These are phyloP conservation scores for Lactarius sanguifluus DNA, from an alignment of 768 basidiomycete genomes.

Conservation along the genomic window DNA sequence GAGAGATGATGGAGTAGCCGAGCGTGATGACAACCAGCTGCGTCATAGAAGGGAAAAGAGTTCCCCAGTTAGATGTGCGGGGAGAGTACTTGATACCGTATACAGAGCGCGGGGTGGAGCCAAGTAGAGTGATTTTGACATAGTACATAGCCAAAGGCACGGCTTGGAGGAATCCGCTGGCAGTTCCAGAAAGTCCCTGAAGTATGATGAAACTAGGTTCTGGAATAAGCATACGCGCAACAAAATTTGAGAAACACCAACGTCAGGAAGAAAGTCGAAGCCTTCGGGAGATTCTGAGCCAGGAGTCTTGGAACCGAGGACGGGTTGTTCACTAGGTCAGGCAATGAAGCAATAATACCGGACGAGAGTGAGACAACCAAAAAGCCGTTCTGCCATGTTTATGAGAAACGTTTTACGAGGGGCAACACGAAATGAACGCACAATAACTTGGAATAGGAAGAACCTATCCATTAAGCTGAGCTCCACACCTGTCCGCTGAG, in stretches of 20 bases:
- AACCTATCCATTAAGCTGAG: constrained; percentile 89
- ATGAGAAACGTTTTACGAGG: constrained; percentile 6
- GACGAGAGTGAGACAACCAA: constrained; percentile 83
- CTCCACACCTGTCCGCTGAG: constrained; percentile 79
- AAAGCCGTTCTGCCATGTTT: constrained; percentile 75
- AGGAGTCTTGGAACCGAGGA: constrained; percentile 65
- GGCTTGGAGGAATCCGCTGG: constrained; percentile 77
- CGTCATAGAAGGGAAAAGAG: constrained; percentile 70
- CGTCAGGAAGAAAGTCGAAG: constrained; percentile 91
- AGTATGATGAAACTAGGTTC: constrained; percentile 64
- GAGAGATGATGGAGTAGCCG: constrained; percentile 86
- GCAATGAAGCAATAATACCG: constrained; percentile 75
- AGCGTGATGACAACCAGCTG: constrained; percentile 80
- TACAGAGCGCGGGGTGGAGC: constrained; percentile 84
- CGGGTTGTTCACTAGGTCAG: constrained; percentile 64
- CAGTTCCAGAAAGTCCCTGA: constrained; percentile 78
- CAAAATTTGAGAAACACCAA: constrained; percentile 37
- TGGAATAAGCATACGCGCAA: background rate
- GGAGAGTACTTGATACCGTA: constrained; percentile 80
- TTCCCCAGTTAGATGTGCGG: constrained; percentile 70
- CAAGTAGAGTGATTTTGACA: constrained; percentile 83
- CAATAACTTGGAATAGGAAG: constrained; percentile 90
- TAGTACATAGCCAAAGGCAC: constrained; percentile 82
- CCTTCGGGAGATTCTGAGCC: constrained; percentile 74
- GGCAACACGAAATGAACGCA: constrained; percentile 40